These are phyloP conservation scores for Saururus chinensis DNA, from an alignment of 164 flowering plant genomes.

Conservation along the genomic window DNA sequence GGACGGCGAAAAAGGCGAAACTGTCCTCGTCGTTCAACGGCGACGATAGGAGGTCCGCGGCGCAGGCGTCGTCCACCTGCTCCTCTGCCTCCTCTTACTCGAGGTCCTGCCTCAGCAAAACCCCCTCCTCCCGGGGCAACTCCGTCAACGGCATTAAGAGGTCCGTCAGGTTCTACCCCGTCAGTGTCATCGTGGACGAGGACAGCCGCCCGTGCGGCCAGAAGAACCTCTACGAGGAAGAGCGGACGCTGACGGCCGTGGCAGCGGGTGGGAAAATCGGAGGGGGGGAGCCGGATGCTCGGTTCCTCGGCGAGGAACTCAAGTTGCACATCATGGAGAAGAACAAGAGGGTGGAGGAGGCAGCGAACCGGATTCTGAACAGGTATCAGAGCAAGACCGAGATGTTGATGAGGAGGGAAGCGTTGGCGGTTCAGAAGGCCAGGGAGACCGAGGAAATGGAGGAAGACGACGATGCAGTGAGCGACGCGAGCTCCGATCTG, in stretches of 20 bases:
- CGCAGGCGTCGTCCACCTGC: slow-evolving; percentile 34
- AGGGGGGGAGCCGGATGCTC: slow-evolving; percentile 4
- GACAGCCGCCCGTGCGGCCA: slow-evolving; percentile 50
- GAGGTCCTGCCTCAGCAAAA: slow-evolving; percentile 74
- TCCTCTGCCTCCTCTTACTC: slow-evolving; percentile 77
- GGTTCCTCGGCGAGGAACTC: slow-evolving; percentile 14
- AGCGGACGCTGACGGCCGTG: slow-evolving; percentile 7
- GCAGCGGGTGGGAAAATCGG: slow-evolving; percentile 6
- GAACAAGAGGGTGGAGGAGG: slow-evolving; percentile 35
- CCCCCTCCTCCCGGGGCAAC: slow-evolving; percentile 42
- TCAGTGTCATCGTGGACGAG: slow-evolving; percentile 55
- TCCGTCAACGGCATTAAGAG: slow-evolving; percentile 34
- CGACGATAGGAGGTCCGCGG: slow-evolving; percentile 10
- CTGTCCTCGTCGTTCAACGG: slow-evolving; percentile 7
- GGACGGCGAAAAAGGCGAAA: slow-evolving; percentile 39
- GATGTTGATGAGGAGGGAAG: slow-evolving; percentile 16
- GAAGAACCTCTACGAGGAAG: slow-evolving; percentile 26
- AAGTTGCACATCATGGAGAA: slow-evolving; percentile 28
- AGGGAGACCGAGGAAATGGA: slow-evolving; percentile 27
- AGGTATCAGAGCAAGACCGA: slow-evolving; percentile 26
- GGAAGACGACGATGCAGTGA: slow-evolving; percentile 66
- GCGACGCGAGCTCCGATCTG: slow-evolving; percentile 84
- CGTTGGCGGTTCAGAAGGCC: slow-evolving; percentile 4
- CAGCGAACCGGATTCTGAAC: slow-evolving; percentile 35
- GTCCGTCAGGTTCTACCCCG: slow-evolving; percentile 73